These are phyloP conservation scores for Luzula sylvatica DNA, from an alignment of 176 grass and related monocot genomes.

Conservation along the genomic window DNA sequence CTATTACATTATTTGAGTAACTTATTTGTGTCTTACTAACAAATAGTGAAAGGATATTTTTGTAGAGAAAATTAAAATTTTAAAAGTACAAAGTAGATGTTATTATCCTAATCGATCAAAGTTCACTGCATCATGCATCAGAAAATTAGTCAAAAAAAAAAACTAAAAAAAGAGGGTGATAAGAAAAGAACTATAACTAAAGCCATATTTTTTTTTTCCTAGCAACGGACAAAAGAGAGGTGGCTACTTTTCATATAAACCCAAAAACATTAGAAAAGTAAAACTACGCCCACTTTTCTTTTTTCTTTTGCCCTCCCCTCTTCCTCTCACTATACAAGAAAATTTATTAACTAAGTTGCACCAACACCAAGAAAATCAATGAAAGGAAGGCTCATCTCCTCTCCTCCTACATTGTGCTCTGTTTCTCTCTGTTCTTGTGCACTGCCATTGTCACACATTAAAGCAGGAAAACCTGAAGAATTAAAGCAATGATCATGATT, in stretches of 20 bases:
- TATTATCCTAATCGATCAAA: slow-evolving; percentile 3
- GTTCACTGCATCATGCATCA: background rate
- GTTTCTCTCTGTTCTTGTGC: slow-evolving; percentile 5
- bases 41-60: no score
- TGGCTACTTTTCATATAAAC: slow-evolving; percentile 5
- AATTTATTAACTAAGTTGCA: slow-evolving; percentile 21
- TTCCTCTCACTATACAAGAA: slow-evolving; percentile 3
- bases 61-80: no score
- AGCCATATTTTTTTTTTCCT: background rate
- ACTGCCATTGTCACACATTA: slow-evolving; percentile 27
- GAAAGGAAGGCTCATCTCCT: slow-evolving; percentile 29
- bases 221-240: slow-evolving; percentile 1
- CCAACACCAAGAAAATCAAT: slow-evolving; percentile 82
- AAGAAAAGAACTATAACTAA: background rate
- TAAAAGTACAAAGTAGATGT: no score
- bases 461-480: slow-evolving; percentile 24
- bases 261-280: slow-evolving; percentile 1
- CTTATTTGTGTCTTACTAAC: no score
- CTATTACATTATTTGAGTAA: no score
- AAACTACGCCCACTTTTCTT: background rate
- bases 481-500: background rate
- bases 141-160: background rate
- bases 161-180: background rate
- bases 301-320: background rate
- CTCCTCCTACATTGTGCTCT: slow-evolving; percentile 12